Evolutionary conservation across 805 yeast genomes (phyloP).

Genomic region (Candida ulmi): DNA sequence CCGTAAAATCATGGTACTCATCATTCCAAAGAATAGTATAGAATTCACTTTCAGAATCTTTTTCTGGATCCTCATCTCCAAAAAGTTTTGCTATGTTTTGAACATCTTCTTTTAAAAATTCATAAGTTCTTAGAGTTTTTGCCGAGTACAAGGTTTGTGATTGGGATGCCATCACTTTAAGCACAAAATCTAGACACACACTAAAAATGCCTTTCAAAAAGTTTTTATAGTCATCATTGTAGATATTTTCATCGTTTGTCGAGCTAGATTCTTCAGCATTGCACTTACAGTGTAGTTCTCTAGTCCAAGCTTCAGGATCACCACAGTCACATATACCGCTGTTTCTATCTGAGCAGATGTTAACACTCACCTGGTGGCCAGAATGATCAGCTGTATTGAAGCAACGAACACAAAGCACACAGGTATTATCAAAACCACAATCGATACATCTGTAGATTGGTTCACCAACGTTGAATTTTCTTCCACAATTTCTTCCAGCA

Average conservation of each 20-base stretch:
- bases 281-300: conserved; percentile 44
- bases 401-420: conserved; percentile 71
- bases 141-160: conserved; percentile 28
- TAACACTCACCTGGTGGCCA: conserved; percentile 51
- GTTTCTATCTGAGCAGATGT: conserved; percentile 29
- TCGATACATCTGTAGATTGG: conserved; percentile 69
- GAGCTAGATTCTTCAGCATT: conserved; percentile 22
- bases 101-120: no score
- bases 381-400: conserved; percentile 65
- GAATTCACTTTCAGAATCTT: conserved; percentile 27
- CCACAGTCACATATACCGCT: conserved; percentile 68
- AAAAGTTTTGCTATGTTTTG: no score
- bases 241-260: conserved; percentile 30
- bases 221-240: conserved; percentile 6
- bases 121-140: no score
- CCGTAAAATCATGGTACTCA: conserved; percentile 58
- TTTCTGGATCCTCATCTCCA: no score
- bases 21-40: conserved; percentile 70
- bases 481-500: conserved; percentile 62
- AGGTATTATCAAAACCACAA: conserved; percentile 73
- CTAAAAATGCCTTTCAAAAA: conserved; percentile 24
- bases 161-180: conserved; percentile 35
- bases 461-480: conserved; percentile 53
- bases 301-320: conserved; percentile 75
- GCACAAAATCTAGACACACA: conserved; percentile 34